phyloP scores from a whole-genome alignment of 83 land plant species.

The Isoetes engelmannii region DNA sequence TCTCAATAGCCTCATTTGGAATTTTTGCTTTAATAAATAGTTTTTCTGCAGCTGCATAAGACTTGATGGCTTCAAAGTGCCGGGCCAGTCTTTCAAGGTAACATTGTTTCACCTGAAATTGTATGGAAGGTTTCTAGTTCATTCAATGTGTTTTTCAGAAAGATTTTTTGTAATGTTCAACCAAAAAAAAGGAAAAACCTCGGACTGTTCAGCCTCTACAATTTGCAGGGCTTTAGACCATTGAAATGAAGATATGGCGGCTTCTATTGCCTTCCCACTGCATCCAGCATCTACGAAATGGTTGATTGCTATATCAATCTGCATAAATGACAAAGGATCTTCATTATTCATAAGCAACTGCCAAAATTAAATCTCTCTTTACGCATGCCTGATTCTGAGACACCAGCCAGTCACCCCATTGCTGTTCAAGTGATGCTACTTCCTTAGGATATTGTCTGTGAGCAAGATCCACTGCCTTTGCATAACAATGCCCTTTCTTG shows the following conservation, averaged over 20 bases:
- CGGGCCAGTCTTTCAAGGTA: conserved; percentile 24
- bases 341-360: neutral
- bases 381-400: conserved; percentile 28
- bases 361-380: neutral
- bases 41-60: conserved; percentile 31
- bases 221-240: conserved; percentile 39
- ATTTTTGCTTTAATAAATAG: conserved; percentile 26
- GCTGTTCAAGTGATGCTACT: conserved; percentile 25
- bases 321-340: neutral
- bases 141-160: neutral
- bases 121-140: neutral
- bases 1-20: conserved; percentile 31
- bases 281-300: conserved; percentile 37
- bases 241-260: conserved; percentile 31
- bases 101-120: conserved; percentile 19
- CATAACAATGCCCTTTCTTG: conserved; percentile 28
- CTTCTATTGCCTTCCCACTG: conserved; percentile 25
- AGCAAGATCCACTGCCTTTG: conserved; percentile 26
- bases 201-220: conserved; percentile 21
- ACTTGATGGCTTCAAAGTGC: conserved; percentile 34
- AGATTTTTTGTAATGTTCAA: neutral
- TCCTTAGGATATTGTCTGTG: conserved; percentile 27
- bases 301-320: conserved; percentile 37
- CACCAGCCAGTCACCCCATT: conserved; percentile 42
- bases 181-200: conserved; percentile 12